Evolutionary conservation across 2,329 filamentous ascomycete species (phyloP), one percentile per base, ranked within the genome.

Genomic region (Fusarium secorum): DNA sequence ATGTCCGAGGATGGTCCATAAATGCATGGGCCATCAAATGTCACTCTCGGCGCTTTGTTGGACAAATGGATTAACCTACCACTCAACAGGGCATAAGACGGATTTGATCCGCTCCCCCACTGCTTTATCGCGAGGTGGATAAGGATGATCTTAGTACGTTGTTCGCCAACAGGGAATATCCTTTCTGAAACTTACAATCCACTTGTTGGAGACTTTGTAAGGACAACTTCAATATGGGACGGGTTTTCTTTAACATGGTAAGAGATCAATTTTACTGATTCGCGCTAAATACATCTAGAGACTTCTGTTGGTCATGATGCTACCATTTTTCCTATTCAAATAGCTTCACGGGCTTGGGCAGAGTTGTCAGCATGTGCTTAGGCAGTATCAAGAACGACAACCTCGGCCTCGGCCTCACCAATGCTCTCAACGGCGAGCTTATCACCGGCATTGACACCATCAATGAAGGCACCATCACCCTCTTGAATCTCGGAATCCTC

Each of bases 391-490:
- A 92, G 77, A 39, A 92, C 83, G 54, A 92, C 80, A n/a, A 92
- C 88, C 81, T 93, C 91, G 0, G 90, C 90, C 72, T 92, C 90
- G 0, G 78, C 90, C 61, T 89, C 88, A 4, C 91, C 91, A 38
- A 93, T 84, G 75, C 88, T 92, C 80, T 93, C 90, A 36, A 93
- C 85, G 4, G 80, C 81, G 39, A 93, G 80, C 74, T 86, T 86
- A 78, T 93, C 91, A 1, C 90, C 91, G 14, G 85, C 87, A 74
- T 86, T 87, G 15, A 93, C 85, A 18, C 81, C 81, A 11, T 90
- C 89, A 11, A 97, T 83, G 80, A 93, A 96, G 2, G 92, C 93
- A 20, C 93, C 93, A 80, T 97, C 94, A 0, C 94, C 94, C 81
- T 97, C 94, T 2, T 82, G 83, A 22, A 97, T 79, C 71, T 82